Evolutionary conservation across 345 rosid genomes (phyloP).

Genomic region (Zanthoxylum bungeanum): DNA sequence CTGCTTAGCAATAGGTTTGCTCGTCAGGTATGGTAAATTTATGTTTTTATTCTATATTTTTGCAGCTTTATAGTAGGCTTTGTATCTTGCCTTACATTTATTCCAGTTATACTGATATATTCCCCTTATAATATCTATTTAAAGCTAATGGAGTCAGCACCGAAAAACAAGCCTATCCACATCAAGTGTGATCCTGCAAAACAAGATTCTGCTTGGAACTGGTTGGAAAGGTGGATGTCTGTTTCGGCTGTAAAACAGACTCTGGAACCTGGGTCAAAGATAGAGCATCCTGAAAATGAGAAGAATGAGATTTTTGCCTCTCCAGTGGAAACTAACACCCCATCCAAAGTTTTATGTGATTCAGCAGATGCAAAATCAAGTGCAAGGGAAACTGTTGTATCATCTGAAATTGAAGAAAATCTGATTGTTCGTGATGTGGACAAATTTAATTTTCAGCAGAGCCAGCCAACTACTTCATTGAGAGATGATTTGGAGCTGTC

Average conservation of each 20-base stretch:
- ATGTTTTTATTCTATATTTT: slow-evolving; percentile 4
- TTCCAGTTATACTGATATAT: slow-evolving; percentile 6
- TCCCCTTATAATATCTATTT: slow-evolving; percentile 7
- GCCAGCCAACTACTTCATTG: slow-evolving; percentile 18
- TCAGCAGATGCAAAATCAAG: slow-evolving; percentile 25
- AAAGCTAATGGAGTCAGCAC: slow-evolving; percentile 80
- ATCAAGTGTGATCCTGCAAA: slow-evolving; percentile 82
- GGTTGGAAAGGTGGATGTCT: slow-evolving; percentile 98
- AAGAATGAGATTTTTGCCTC: slow-evolving; percentile 23
- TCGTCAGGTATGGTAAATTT: slow-evolving; percentile 52
- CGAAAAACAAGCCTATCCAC: slow-evolving; percentile 56
- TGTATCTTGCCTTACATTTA: slow-evolving; percentile 1
- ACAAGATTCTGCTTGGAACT: slow-evolving; percentile 82
- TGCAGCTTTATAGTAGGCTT: slow-evolving; percentile 3
- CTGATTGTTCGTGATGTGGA: slow-evolving; percentile 30
- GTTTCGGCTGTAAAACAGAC: slow-evolving; percentile 48
- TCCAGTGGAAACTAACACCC: slow-evolving; percentile 20
- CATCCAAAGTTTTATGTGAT: slow-evolving; percentile 33
- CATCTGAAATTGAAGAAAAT: slow-evolving; percentile 40
- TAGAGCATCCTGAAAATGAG: slow-evolving; percentile 38
- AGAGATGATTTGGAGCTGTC: too few relatives aligned
- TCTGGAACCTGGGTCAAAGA: slow-evolving; percentile 20
- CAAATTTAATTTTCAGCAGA: slow-evolving; percentile 27
- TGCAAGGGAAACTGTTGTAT: slow-evolving; percentile 23
- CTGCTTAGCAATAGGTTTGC: slow-evolving; percentile 81